Conservation (phyloP, 2,329 filamentous ascomycete genomes). For the Pestalotiopsis sp. region DNA sequence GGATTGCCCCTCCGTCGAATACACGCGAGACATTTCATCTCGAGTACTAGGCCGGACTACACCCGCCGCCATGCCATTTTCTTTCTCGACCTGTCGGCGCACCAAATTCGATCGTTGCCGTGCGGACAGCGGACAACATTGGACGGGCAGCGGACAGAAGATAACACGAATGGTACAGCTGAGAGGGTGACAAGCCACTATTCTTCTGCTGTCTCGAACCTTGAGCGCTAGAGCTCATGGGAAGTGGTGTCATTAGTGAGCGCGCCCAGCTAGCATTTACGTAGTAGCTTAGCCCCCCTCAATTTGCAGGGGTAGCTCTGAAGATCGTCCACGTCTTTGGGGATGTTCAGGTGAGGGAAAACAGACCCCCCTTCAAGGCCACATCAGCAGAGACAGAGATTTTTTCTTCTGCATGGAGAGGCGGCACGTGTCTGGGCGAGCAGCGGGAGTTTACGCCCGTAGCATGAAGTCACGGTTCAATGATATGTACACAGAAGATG, state of each 20-base stretch:
- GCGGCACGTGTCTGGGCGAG: background rate
- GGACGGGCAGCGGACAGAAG: background rate
- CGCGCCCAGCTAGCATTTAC: background rate
- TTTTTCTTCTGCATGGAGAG: background rate
- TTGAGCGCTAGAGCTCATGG: background rate
- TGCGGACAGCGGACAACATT: background rate
- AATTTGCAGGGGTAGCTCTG: constrained; percentile 5
- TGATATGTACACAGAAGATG: background rate
- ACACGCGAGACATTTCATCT: background rate
- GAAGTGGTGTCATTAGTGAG: constrained; percentile 3
- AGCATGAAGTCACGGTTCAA: background rate
- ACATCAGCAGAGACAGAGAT: background rate
- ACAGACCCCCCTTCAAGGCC: background rate
- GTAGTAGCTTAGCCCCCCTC: background rate
- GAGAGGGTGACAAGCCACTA: background rate
- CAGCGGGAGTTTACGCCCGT: background rate
- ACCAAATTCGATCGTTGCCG: background rate
- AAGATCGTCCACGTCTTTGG: background rate
- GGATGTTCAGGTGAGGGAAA: background rate
- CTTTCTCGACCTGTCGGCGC: background rate
- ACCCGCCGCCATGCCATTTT: background rate
- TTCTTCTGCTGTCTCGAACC: constrained; percentile 1
- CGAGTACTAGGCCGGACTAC: background rate
- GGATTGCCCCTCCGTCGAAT: background rate
- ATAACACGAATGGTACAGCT: background rate